phyloP scores from a whole-genome alignment of 805 yeast species.

The Candida koratica region DNA sequence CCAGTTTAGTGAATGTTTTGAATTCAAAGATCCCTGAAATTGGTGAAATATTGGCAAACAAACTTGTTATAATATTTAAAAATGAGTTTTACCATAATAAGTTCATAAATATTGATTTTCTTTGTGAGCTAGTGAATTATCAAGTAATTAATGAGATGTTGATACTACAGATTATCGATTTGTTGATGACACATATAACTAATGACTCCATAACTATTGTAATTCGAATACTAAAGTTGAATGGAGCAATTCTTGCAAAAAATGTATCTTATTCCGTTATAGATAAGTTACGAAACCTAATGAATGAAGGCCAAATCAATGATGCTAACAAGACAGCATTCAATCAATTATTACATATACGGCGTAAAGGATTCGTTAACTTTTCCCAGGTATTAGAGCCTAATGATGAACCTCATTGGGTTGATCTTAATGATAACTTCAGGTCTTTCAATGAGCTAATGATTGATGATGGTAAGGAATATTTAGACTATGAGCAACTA shows the following conservation, averaged over 20 bases:
- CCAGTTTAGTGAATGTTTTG: constrained; percentile 55
- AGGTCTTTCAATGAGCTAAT: constrained; percentile 44
- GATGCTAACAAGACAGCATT: constrained; percentile 43
- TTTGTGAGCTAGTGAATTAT: constrained; percentile 62
- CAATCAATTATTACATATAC: constrained; percentile 44
- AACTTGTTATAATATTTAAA: constrained; percentile 59
- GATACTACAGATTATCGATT: constrained; percentile 32
- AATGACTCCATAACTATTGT: constrained; percentile 56
- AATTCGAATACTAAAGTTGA: constrained; percentile 43
- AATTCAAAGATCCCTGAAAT: constrained; percentile 67
- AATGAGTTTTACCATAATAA: constrained; percentile 47
- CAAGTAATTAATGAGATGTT: constrained; percentile 42
- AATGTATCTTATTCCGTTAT: constrained; percentile 48
- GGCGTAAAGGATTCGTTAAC: constrained; percentile 14
- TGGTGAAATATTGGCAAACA: constrained; percentile 52
- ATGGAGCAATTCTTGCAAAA: constrained; percentile 52
- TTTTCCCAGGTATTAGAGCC: constrained; percentile 10
- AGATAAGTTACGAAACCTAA: constrained; percentile 56
- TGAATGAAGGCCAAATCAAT: constrained; percentile 49
- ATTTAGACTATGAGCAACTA: constrained; percentile 47
- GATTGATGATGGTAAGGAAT: constrained; percentile 39
- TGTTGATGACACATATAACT: constrained; percentile 40
- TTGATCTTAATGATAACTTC: constrained; percentile 51
- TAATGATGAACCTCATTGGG: constrained; percentile 34
- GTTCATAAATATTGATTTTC: constrained; percentile 43